These are phyloP conservation scores for Rachicladosporium sp. DNA, from an alignment of 2,329 filamentous ascomycete species.

Conservation along the genomic window DNA sequence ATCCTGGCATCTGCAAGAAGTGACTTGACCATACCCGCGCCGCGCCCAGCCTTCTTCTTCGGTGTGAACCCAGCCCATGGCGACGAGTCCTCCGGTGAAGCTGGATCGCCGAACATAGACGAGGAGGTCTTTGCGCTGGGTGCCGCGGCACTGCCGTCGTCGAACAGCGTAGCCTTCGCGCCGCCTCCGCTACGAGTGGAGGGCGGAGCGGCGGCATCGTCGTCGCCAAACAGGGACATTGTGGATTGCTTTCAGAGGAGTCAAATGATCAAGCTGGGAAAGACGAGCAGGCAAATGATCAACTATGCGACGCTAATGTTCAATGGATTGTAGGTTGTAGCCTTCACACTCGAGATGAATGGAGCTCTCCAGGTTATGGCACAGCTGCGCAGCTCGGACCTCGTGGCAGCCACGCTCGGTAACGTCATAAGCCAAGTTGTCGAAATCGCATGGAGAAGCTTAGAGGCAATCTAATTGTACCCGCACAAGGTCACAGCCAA, in stretches of 20 bases:
- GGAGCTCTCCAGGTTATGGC: no score
- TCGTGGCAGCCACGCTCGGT: no score
- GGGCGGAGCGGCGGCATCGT: conserved; percentile 36
- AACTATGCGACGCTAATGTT: no score
- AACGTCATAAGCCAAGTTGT: no score
- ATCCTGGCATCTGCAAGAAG: conserved; percentile 64
- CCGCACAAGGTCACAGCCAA: no score
- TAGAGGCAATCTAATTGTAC: no score
- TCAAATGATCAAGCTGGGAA: no score
- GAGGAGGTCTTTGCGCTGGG: conserved; percentile 13
- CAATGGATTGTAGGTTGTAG: no score
- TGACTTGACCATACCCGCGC: conserved; percentile 61
- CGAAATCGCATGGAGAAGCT: no score
- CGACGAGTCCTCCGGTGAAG: conserved; percentile 54
- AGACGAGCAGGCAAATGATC: no score
- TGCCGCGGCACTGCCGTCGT: conserved; percentile 32
- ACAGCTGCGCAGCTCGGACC: no score
- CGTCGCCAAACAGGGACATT: conserved; percentile 32
- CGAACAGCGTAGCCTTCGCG: conserved; percentile 49
- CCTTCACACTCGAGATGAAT: no score
- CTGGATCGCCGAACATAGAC: conserved; percentile 29
- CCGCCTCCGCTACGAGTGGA: conserved; percentile 12
- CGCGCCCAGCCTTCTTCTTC: conserved; percentile 51
- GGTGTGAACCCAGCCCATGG: conserved; percentile 78
- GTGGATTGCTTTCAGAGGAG: conserved; percentile 1